These are phyloP conservation scores for Coemansia sp. DNA, from an alignment of 192 early-diverging fungal genomes.

Conservation along the genomic window DNA sequence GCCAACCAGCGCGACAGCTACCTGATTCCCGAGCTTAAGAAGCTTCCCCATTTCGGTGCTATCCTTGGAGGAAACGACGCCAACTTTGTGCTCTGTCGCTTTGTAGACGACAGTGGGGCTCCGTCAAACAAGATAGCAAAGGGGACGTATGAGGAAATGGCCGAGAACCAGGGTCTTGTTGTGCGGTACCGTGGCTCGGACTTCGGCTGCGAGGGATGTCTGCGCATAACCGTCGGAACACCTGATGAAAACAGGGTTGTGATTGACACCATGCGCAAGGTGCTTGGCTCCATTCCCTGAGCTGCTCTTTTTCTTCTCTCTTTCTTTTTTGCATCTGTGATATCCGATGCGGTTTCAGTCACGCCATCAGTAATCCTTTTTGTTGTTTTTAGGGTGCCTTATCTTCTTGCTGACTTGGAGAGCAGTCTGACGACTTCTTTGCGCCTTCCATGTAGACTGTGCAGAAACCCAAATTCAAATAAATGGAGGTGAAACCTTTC, in stretches of 20 bases:
- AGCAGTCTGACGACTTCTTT: too few species aligned
- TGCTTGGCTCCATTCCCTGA: conserved; percentile 22
- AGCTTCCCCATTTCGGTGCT: conserved; percentile 66
- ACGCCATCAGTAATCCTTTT: background rate
- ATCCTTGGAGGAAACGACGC: conserved; percentile 89
- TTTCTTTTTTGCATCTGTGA: background rate
- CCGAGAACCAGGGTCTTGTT: conserved; percentile 82
- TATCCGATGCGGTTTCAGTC: background rate
- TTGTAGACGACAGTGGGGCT: conserved; percentile 65
- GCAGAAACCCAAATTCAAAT: too few species aligned
- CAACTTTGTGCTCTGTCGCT: conserved; percentile 92
- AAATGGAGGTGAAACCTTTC: too few species aligned
- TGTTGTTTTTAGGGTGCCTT: background rate
- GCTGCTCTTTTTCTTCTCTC: background rate
- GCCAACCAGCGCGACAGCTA: conserved; percentile 62
- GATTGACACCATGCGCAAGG: conserved; percentile 53
- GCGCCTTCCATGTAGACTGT: too few species aligned
- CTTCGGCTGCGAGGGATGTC: conserved; percentile 87
- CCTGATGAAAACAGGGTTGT: conserved; percentile 76
- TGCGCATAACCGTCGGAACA: conserved; percentile 94
- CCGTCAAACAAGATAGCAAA: conserved; percentile 74
- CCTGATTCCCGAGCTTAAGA: conserved; percentile 65
- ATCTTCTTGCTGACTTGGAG: too few species aligned
- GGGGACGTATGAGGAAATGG: conserved; percentile 79
- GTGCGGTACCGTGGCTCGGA: conserved; percentile 94